Evolutionary conservation across 2,329 filamentous ascomycete species (phyloP).

Genomic region (Leptodontidium sp.): DNA sequence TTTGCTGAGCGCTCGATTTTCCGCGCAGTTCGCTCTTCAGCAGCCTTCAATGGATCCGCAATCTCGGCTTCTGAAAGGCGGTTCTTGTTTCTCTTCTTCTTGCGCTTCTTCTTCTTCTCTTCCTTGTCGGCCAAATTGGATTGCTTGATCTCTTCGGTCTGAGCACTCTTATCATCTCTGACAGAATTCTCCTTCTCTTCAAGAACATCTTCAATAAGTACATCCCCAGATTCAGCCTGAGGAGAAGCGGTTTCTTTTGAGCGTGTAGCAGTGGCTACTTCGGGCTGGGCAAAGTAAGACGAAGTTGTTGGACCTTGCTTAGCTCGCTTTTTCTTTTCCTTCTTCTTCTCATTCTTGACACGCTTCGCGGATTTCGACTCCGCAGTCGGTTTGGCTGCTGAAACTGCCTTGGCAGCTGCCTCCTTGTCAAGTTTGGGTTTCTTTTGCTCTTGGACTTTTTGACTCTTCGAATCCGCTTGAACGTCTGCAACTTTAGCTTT

Average conservation of each 20-base stretch:
- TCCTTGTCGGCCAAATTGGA: neutral
- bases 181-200: neutral
- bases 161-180: neutral
- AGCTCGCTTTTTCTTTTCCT: constrained; percentile 20
- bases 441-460: constrained; percentile 6
- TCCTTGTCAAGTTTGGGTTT: neutral
- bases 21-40: constrained; percentile 6
- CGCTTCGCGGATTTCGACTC: constrained; percentile 4
- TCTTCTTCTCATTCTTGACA: constrained; percentile 1
- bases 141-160: neutral
- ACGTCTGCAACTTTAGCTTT: no score
- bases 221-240: neutral
- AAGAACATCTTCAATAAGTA: neutral
- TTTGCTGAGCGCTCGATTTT: neutral
- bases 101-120: constrained; percentile 36
- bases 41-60: constrained; percentile 1
- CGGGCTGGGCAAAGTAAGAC: constrained; percentile 20
- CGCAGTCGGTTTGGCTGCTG: neutral
- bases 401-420: neutral
- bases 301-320: constrained; percentile 25
- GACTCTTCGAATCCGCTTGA: no score
- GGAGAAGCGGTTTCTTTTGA: neutral
- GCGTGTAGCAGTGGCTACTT: neutral
- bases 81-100: constrained; percentile 40
- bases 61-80: constrained; percentile 26